Evolutionary conservation across 2,329 filamentous ascomycete species (phyloP).

Genomic region (Fusarium acutatum): DNA sequence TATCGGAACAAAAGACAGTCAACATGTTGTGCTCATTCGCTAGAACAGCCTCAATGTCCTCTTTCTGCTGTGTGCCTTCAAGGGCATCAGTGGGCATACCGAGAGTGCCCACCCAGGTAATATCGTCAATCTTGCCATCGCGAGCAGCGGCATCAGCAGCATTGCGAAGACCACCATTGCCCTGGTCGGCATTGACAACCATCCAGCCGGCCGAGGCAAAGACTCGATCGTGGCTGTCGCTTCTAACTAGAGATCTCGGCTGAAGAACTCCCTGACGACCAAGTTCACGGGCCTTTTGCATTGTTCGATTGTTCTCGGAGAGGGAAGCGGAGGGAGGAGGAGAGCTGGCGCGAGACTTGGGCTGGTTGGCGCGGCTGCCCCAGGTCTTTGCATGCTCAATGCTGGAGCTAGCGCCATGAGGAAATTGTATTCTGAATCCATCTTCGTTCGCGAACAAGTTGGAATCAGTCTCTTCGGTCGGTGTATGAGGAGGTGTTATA

Average conservation of each 20-base stretch:
- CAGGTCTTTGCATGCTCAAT: constrained; percentile 78
- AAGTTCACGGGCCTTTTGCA: constrained; percentile 66
- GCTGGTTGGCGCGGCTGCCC: constrained; percentile 80
- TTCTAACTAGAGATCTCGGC: constrained; percentile 60
- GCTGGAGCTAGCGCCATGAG: constrained; percentile 63
- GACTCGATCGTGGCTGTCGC: constrained; percentile 72
- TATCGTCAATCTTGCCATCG: constrained; percentile 74
- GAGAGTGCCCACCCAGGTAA: constrained; percentile 90
- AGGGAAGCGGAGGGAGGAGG: constrained; percentile 80
- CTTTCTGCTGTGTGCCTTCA: constrained; percentile 75
- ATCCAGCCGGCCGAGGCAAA: constrained; percentile 85
- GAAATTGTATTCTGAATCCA: constrained; percentile 65
- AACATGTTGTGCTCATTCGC: constrained; percentile 84
- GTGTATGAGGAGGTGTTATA: constrained; percentile 65
- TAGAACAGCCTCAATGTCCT: constrained; percentile 83
- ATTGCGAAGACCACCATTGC: constrained; percentile 91
- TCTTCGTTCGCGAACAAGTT: constrained; percentile 67
- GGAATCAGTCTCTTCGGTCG: constrained; percentile 54
- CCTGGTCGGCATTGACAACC: constrained; percentile 85
- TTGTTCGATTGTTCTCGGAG: constrained; percentile 69
- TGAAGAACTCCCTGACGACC: constrained; percentile 67
- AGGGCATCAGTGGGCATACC: constrained; percentile 94
- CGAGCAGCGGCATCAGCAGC: constrained; percentile 82
- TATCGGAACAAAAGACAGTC: constrained; percentile 86
- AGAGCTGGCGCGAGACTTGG: constrained; percentile 76